Evolutionary conservation across 108 stramenopile species (phyloP).

Genomic region (Ochromonas danica): DNA sequence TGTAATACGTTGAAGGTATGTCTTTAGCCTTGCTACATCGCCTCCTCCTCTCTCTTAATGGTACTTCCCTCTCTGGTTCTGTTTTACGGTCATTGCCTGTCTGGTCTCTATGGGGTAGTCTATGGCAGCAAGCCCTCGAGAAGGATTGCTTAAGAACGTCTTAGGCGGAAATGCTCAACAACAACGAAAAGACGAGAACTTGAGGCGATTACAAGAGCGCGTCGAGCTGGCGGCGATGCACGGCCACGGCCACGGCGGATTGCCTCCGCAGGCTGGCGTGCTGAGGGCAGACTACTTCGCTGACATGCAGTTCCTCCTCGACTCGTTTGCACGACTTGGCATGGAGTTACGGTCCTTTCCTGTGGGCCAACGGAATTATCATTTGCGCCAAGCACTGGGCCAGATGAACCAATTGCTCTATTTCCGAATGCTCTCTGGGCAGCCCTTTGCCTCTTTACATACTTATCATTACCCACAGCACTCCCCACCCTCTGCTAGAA

Average conservation of each 20-base stretch:
- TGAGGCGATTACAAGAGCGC: background rate
- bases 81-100: too few species aligned
- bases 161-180: background rate
- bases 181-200: background rate
- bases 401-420: background rate
- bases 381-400: background rate
- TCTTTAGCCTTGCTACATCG: background rate
- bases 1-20: slow-evolving; percentile 2
- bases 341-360: background rate
- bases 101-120: too few species aligned
- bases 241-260: background rate
- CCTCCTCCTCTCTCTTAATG: too few species aligned
- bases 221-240: background rate
- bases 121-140: background rate
- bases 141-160: background rate
- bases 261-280: background rate
- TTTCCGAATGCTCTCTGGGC: background rate
- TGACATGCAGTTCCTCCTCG: background rate
- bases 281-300: background rate
- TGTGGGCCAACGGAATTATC: too few species aligned
- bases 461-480: too few species aligned
- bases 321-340: background rate
- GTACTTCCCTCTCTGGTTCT: too few species aligned
- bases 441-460: too few species aligned
- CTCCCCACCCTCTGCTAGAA: too few species aligned